phyloP scores from a whole-genome alignment of 2,329 filamentous ascomycete genomes.

The Epichloe hybrida region DNA sequence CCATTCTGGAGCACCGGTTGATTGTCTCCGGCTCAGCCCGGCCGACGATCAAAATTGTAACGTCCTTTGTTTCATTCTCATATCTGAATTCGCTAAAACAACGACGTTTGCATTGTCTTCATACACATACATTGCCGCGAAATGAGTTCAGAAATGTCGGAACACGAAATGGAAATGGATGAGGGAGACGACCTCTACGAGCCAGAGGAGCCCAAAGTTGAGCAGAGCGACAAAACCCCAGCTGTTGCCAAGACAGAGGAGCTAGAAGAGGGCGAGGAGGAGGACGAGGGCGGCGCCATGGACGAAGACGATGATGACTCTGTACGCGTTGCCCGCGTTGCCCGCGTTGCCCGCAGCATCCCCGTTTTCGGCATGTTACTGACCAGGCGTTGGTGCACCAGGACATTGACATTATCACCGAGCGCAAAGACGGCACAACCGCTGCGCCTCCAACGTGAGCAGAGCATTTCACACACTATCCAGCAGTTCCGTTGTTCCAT shows the following conservation, averaged over 20 bases:
- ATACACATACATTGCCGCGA: too few relatives aligned
- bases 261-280: slow-evolving; percentile 50
- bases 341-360: background rate
- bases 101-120: too few relatives aligned
- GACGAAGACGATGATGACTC: slow-evolving; percentile 44
- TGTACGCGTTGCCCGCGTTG: slow-evolving; percentile 7
- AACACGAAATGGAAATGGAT: slow-evolving; percentile 46
- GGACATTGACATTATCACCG: slow-evolving; percentile 57
- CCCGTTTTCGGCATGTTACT: background rate
- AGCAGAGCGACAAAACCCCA: slow-evolving; percentile 18
- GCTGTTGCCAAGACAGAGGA: slow-evolving; percentile 32
- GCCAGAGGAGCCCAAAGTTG: slow-evolving; percentile 38
- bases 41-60: too few relatives aligned
- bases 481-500: background rate
- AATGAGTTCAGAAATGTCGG: slow-evolving; percentile 7
- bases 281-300: slow-evolving; percentile 47
- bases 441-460: slow-evolving; percentile 44
- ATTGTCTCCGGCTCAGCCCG: too few relatives aligned
- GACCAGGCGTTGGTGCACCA: slow-evolving; percentile 14
- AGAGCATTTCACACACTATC: slow-evolving; percentile 13
- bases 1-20: background rate
- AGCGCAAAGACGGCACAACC: slow-evolving; percentile 50
- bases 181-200: slow-evolving; percentile 57
- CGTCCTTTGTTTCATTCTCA: too few relatives aligned
- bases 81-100: too few relatives aligned